phyloP scores from a whole-genome alignment of 305 asterid species.

The Fraxinus dipetala region DNA sequence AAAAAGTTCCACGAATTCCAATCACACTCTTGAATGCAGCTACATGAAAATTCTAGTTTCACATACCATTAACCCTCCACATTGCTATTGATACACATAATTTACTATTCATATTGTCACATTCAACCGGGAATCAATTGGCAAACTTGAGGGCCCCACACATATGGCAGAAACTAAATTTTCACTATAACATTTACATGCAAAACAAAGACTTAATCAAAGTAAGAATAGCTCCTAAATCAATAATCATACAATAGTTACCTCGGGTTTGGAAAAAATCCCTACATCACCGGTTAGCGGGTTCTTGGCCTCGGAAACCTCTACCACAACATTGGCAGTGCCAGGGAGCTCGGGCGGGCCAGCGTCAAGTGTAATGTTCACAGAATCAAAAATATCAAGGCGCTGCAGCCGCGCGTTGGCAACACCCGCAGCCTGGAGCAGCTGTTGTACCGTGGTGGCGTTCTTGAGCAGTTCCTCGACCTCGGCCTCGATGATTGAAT shows the following conservation, averaged over 20 bases:
- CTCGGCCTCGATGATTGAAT: slow-evolving; percentile 64
- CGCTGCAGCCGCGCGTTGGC: slow-evolving; percentile 60
- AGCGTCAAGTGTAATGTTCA: slow-evolving; percentile 63
- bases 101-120: not conserved
- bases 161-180: not conserved
- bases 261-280: slow-evolving; percentile 84
- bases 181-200: not conserved
- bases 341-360: slow-evolving; percentile 97
- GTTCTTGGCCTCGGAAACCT: slow-evolving; percentile 60
- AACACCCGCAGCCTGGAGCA: slow-evolving; percentile 54
- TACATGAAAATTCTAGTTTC: not conserved
- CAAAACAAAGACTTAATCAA: slow-evolving; percentile 6
- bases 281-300: slow-evolving; percentile 73
- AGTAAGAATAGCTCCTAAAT: not conserved
- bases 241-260: slow-evolving; percentile 21
- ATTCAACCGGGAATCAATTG: not conserved
- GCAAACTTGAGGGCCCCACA: not conserved
- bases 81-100: not conserved
- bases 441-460: slow-evolving; percentile 65
- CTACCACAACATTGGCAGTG: slow-evolving; percentile 73
- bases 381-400: slow-evolving; percentile 78
- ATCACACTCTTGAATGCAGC: not conserved
- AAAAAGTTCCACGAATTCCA: not conserved
- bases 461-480: slow-evolving; percentile 51
- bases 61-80: not conserved